Percentiles rank a stretch among this genome's conserved stretches.
Evolutionary conservation across 108 stramenopile genomes (phyloP).

Genomic region (Bacterosira constricta): DNA sequence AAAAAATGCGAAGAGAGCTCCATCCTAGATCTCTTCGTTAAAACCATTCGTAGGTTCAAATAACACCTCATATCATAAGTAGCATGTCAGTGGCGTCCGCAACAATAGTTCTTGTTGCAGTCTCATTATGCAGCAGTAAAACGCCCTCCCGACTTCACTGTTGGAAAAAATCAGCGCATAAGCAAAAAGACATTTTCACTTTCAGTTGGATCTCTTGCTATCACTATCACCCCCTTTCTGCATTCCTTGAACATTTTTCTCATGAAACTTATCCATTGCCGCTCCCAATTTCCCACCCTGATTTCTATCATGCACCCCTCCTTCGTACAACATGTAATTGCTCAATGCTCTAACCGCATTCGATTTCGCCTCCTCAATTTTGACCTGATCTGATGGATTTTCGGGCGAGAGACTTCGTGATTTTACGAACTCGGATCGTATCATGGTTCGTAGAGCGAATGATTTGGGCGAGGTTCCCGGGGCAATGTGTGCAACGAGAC

Average conservation of each 20-base stretch:
- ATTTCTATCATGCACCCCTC: slow-evolving; percentile 73
- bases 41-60: too few relatives aligned
- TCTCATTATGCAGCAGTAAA: too few relatives aligned
- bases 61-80: too few relatives aligned
- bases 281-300: slow-evolving; percentile 42
- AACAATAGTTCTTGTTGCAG: too few relatives aligned
- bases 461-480: slow-evolving; percentile 81
- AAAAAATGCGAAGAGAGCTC: too few relatives aligned
- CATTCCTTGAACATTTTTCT: slow-evolving; percentile 45
- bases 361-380: slow-evolving; percentile 70
- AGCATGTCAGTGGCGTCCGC: too few relatives aligned
- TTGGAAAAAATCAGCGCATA: too few relatives aligned
- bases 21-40: too few relatives aligned
- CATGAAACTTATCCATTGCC: slow-evolving; percentile 53
- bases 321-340: slow-evolving; percentile 86
- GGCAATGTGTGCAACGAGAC: slow-evolving; percentile 77
- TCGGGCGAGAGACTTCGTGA: slow-evolving; percentile 30
- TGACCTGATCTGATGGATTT: slow-evolving; percentile 33
- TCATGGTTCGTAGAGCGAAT: slow-evolving; percentile 66
- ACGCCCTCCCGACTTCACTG: too few relatives aligned
- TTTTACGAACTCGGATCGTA: slow-evolving; percentile 72
- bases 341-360: slow-evolving; percentile 84
- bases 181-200: too few relatives aligned
- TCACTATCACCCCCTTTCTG: background rate
- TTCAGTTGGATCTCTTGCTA: too few relatives aligned